Percentiles rank a stretch among this genome's conserved stretches.
These are phyloP conservation scores for Graphilbum ipis-grandicollis DNA, from an alignment of 2,329 filamentous ascomycete species.

Conservation along the genomic window DNA sequence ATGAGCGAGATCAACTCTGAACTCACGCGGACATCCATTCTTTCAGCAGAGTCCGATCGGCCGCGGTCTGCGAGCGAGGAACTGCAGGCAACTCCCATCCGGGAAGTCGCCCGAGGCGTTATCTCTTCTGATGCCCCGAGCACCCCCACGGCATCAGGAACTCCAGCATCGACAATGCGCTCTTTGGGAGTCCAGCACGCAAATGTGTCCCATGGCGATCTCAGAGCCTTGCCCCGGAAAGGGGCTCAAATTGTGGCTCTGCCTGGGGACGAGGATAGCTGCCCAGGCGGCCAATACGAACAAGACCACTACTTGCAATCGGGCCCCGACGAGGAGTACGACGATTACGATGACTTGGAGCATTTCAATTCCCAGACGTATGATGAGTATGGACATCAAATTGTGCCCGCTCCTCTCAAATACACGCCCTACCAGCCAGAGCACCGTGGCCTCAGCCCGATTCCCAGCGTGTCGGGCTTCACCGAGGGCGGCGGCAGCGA, in stretches of 20 bases:
- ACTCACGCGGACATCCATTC: conserved; percentile 69
- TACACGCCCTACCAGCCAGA: conserved; percentile 54
- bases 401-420: conserved; percentile 45
- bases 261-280: conserved; percentile 20
- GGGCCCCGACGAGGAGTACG: conserved; percentile 15
- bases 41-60: conserved; percentile 63
- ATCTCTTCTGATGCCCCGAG: conserved; percentile 39
- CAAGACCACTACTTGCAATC: conserved; percentile 18
- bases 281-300: conserved; percentile 29
- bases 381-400: conserved; percentile 39
- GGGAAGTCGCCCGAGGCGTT: conserved; percentile 40
- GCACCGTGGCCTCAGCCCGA: conserved; percentile 63
- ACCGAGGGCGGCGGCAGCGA: conserved; percentile 47
- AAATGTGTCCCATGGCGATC: conserved; percentile 41
- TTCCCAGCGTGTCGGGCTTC: conserved; percentile 83
- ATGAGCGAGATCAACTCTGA: conserved; percentile 81
- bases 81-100: conserved; percentile 32
- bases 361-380: conserved; percentile 19
- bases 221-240: conserved; percentile 34
- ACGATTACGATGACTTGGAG: conserved; percentile 9
- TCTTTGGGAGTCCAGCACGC: conserved; percentile 51
- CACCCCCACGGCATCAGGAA: conserved; percentile 43
- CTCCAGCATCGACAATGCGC: conserved; percentile 33
- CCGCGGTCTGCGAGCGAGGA: conserved; percentile 51
- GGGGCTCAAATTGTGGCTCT: conserved; percentile 12